Percentiles rank a stretch among this genome's conserved stretches.
Evolutionary conservation across 352 stramenopile genomes (phyloP).

Genomic region (Phytopythium oedochilum): DNA sequence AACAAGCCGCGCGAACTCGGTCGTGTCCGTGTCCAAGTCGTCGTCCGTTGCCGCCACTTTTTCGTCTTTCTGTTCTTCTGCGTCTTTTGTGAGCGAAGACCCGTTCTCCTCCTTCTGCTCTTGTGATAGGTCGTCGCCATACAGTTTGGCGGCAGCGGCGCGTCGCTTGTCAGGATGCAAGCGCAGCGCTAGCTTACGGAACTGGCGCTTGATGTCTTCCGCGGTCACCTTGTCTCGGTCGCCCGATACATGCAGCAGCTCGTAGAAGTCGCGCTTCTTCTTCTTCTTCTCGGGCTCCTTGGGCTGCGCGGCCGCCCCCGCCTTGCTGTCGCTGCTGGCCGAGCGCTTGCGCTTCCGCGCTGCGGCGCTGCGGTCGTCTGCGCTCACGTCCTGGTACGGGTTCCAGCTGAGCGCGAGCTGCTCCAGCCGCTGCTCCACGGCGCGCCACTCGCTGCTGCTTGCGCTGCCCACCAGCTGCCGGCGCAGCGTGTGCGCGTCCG

Average conservation of each 20-base stretch:
- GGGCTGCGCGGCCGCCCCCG: constrained; percentile 5
- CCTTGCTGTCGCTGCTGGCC: constrained; percentile 6
- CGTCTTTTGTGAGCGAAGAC: background rate
- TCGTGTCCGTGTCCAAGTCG: constrained; percentile 20
- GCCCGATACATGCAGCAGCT: constrained; percentile 38
- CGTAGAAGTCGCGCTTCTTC: constrained; percentile 62
- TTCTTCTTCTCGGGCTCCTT: constrained; percentile 3
- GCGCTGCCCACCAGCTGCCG: constrained; percentile 58
- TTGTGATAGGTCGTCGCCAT: background rate
- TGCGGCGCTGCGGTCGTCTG: constrained; percentile 10
- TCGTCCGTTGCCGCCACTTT: constrained; percentile 5
- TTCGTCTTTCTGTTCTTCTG: constrained; percentile 4
- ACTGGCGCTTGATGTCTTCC: constrained; percentile 61
- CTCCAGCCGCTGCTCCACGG: constrained; percentile 53
- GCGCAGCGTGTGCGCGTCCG: constrained; percentile 61
- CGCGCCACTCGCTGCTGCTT: constrained; percentile 42
- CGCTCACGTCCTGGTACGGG: constrained; percentile 58
- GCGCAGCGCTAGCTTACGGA: constrained; percentile 54
- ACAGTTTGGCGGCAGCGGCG: constrained; percentile 3
- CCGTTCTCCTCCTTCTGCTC: constrained; percentile 4
- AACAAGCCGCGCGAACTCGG: constrained; percentile 57
- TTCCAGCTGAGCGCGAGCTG: constrained; percentile 66
- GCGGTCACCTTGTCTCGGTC: constrained; percentile 15
- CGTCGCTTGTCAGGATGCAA: constrained; percentile 71
- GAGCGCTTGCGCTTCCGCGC: constrained; percentile 6